phyloP scores from a whole-genome alignment of 2,329 filamentous ascomycete species.

The Ceratocystis eucalypticola region DNA sequence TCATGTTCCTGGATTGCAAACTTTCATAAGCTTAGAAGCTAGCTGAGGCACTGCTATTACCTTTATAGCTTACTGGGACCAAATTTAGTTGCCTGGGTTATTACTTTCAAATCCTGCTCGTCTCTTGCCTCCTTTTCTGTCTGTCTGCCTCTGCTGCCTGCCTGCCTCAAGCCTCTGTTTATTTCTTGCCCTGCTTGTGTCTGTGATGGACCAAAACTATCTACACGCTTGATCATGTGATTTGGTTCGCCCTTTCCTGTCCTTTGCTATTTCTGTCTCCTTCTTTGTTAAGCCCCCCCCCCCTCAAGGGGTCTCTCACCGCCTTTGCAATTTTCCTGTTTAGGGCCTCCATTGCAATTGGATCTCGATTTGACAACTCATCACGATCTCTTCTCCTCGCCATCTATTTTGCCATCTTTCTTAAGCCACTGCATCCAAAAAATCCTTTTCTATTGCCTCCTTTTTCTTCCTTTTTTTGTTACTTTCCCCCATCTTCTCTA shows the following conservation, averaged over 20 bases:
- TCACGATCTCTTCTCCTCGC: constrained; percentile 11
- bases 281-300: not conserved
- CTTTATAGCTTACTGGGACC: not conserved
- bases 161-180: not conserved
- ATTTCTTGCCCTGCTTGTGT: not conserved
- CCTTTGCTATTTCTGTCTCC: not conserved
- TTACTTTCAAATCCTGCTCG: too few relatives aligned
- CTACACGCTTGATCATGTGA: not conserved
- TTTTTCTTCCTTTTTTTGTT: constrained; percentile 2
- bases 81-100: not conserved
- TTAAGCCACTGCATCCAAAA: constrained; percentile 20
- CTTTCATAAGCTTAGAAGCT: not conserved
- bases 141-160: not conserved
- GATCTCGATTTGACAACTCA: constrained; percentile 1
- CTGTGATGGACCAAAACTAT: not conserved
- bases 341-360: constrained; percentile 7
- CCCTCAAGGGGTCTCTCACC: constrained; percentile 18
- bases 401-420: constrained; percentile 18
- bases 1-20: not conserved
- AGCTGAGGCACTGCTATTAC: not conserved
- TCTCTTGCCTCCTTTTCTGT: not conserved
- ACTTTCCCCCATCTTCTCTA: constrained; percentile 14
- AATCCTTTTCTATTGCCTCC: constrained; percentile 1
- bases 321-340: constrained; percentile 23
- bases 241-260: not conserved